phyloP scores from a whole-genome alignment of 192 early-diverging fungal species.

The Coemansia sp. region DNA sequence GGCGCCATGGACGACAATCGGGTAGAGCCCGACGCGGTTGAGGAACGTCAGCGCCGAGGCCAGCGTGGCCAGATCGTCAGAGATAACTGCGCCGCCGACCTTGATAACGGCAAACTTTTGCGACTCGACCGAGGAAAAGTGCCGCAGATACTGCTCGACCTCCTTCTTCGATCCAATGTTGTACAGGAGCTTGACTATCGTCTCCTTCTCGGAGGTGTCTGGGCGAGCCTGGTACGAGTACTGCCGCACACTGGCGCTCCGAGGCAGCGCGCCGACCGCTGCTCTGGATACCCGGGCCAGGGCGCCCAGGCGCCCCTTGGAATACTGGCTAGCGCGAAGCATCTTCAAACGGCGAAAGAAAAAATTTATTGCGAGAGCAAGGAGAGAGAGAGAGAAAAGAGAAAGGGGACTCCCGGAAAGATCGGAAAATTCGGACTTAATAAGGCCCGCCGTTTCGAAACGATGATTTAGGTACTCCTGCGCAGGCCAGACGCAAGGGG shows the following conservation, averaged over 20 bases:
- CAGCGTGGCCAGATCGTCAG: constrained; percentile 90
- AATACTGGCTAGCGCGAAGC: constrained; percentile 38
- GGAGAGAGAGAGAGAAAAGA: background rate
- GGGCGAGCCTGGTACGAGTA: constrained; percentile 33
- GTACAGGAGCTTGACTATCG: constrained; percentile 84
- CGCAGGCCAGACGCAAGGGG: background rate
- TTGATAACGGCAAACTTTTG: constrained; percentile 99
- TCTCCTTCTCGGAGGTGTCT: constrained; percentile 64
- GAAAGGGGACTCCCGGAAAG: background rate
- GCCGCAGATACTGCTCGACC: constrained; percentile 95
- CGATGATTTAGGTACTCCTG: background rate
- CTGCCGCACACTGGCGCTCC: background rate
- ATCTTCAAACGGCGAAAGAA: constrained; percentile 14
- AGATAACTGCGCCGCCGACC: constrained; percentile 93
- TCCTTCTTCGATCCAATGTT: constrained; percentile 99
- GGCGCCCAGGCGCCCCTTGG: constrained; percentile 8
- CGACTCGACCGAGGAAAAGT: constrained; percentile 95
- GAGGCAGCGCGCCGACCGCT: background rate
- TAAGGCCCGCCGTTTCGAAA: background rate
- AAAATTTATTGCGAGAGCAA: background rate
- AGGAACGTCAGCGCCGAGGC: constrained; percentile 95
- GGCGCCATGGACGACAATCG: constrained; percentile 97
- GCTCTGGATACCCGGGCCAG: background rate
- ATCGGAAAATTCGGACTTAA: background rate
- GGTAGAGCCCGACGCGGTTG: constrained; percentile 95